phyloP scores from a whole-genome alignment of 148 eudicot genomes.

The Spergularia marina region DNA sequence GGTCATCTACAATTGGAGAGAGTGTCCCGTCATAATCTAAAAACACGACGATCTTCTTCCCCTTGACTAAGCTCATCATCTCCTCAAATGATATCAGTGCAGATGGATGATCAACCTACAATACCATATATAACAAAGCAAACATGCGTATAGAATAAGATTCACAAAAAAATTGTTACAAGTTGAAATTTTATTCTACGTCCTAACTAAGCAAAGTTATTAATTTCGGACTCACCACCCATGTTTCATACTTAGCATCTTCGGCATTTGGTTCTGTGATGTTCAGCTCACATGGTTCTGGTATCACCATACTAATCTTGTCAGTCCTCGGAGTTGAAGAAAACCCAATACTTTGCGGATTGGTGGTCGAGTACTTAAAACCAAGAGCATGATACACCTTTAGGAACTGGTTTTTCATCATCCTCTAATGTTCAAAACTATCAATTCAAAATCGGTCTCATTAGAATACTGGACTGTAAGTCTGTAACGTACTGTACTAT shows the following conservation, averaged over 20 bases:
- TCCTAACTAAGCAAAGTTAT: background rate
- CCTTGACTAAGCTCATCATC: slow-evolving; percentile 49
- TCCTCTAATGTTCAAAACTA: slow-evolving; percentile 13
- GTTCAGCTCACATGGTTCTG: slow-evolving; percentile 34
- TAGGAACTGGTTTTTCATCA: slow-evolving; percentile 31
- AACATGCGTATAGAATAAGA: too few species aligned
- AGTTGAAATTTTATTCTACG: background rate
- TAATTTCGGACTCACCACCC: slow-evolving; percentile 26
- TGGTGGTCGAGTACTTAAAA: slow-evolving; percentile 24
- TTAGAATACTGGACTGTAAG: background rate
- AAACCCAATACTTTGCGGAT: slow-evolving; percentile 3
- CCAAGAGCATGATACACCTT: slow-evolving; percentile 36
- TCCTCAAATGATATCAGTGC: slow-evolving; percentile 56
- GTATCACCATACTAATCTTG: slow-evolving; percentile 27
- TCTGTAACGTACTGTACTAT: background rate
- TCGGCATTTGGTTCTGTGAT: slow-evolving; percentile 6
- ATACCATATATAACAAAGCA: background rate
- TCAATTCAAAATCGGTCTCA: background rate
- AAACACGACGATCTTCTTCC: slow-evolving; percentile 71
- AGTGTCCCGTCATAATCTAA: slow-evolving; percentile 94
- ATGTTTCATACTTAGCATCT: slow-evolving; percentile 28
- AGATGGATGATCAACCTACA: slow-evolving; percentile 68
- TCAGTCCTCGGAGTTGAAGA: slow-evolving; percentile 24
- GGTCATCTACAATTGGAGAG: slow-evolving; percentile 79
- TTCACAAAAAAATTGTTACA: too few species aligned